Evolutionary conservation across 2,329 filamentous ascomycete genomes (phyloP).

Genomic region (Scedosporium minutisporum): DNA sequence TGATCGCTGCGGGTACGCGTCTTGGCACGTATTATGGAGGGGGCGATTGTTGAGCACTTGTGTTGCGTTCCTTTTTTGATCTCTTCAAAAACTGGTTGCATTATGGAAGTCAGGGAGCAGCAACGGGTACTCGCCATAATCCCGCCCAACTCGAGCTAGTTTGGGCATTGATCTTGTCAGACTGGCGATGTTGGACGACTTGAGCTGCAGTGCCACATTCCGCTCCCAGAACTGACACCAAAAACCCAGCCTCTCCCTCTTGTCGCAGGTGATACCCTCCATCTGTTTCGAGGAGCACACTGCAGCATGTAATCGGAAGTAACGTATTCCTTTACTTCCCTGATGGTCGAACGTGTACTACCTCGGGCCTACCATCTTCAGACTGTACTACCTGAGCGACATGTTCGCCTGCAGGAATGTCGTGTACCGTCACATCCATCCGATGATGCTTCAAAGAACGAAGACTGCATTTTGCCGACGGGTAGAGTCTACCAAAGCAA

Average conservation of each 20-base stretch:
- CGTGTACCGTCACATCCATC: not conserved
- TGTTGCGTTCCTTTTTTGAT: not conserved
- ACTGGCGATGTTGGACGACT: not conserved
- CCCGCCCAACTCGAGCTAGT: too few species aligned
- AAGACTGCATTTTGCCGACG: not conserved
- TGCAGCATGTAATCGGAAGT: conserved; percentile 2
- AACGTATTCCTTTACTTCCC: not conserved
- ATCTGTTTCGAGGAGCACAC: conserved; percentile 1
- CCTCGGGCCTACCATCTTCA: not conserved
- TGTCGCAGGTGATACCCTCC: not conserved
- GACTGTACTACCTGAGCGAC: not conserved
- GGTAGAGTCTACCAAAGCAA: not conserved
- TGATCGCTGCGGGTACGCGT: not conserved
- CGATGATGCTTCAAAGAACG: not conserved
- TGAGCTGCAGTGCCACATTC: not conserved
- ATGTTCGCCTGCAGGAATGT: not conserved
- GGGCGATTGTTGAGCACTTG: not conserved
- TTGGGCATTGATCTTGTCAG: not conserved
- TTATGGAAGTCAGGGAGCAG: not conserved
- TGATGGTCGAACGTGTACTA: not conserved
- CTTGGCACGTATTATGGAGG: not conserved
- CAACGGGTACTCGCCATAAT: too few species aligned
- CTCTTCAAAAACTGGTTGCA: not conserved
- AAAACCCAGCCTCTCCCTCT: not conserved
- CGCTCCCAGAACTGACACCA: not conserved